Evolutionary conservation across 805 yeast species (phyloP), one percentile per base, ranked within the genome.

Genomic region (Candida loeiensis): DNA sequence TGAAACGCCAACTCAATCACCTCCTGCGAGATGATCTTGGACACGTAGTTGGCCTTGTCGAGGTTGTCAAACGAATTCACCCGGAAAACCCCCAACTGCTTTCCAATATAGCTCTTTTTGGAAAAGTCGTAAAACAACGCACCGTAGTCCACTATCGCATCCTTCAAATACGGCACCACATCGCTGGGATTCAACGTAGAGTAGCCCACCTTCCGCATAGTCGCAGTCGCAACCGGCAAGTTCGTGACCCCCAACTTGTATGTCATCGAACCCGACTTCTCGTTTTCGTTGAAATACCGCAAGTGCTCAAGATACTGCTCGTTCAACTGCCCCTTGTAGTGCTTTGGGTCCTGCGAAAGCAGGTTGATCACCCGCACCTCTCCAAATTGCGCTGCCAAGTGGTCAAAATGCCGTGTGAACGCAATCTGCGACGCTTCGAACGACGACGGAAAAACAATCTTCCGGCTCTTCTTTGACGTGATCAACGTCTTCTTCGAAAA

Each of bases 401-500:
- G 53, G 37, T 76, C 79, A 47, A 77, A 74, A 49, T 76, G 80
- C 28, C 73, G 61, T 16, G 59, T 49, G 39, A 77, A 71, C 0
- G 80, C 77, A 55, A 72, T 75, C 39, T 69, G 74, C 2, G 79
- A 69, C 1, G 80, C 76, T 42, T 76, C 81, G 35, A 67, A 66
- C 1, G 80, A 74, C 36, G 79, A 59, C 1, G 78, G 73, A 44
- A 75, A 71, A 9, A 65, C 63, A 9, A 69, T 50, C 27, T 64
- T 63, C 45, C 68, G 72, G n/a, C 73, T 69, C 34, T 52, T 55
- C 26, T 53, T 57, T 6, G 54, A 44, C 7, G 54, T 46, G 7
- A 75, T 43, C 28, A 66, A 41, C 21, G 50, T 59, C 40, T 55
- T 59, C 33, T 61, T 63, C 9, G 59, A 44, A 37, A 74, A 59